Evolutionary conservation across 306 rosid species (phyloP).

Genomic region (Prosopis cineraria): DNA sequence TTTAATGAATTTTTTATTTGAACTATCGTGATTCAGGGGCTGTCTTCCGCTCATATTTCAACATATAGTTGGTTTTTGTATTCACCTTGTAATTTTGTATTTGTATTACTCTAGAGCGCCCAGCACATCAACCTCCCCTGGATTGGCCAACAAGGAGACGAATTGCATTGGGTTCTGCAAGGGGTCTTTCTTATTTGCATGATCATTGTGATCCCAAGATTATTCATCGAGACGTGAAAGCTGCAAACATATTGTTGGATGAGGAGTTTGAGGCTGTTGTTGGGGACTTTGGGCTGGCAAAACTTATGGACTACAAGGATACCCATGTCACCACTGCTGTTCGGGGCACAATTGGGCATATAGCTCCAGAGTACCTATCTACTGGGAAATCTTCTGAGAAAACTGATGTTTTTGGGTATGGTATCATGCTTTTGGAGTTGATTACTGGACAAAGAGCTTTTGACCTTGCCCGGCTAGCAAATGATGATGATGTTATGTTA

Average conservation of each 20-base stretch:
- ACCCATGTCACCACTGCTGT: conserved; percentile 78
- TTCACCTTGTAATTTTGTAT: conserved; percentile 3
- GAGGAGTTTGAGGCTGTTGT: conserved; percentile 86
- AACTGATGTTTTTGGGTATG: conserved; percentile 78
- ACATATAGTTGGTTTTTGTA: not conserved
- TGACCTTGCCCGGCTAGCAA: conserved; percentile 81
- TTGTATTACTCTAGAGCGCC: conserved; percentile 55
- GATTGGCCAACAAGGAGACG: conserved; percentile 78
- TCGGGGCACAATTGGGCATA: conserved; percentile 80
- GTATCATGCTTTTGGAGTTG: conserved; percentile 82
- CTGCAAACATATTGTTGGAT: conserved; percentile 73
- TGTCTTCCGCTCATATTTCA: not conserved
- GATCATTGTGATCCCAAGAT: conserved; percentile 83
- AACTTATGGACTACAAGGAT: conserved; percentile 81
- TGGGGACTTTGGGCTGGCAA: conserved; percentile 82
- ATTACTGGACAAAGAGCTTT: conserved; percentile 81
- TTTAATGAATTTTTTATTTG: not conserved
- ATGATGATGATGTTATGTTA: conserved; percentile 84
- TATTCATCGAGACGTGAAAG: conserved; percentile 77
- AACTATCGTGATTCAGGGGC: not conserved
- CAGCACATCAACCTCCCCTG: conserved; percentile 64
- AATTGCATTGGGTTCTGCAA: conserved; percentile 82
- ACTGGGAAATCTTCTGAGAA: conserved; percentile 77
- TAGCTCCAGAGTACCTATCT: conserved; percentile 76
- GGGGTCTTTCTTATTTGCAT: conserved; percentile 79